Evolutionary conservation across 495 filamentous ascomycete genomes (phyloP), one percentile per base, ranked within the genome.

Genomic region (Trichoderma virens): DNA sequence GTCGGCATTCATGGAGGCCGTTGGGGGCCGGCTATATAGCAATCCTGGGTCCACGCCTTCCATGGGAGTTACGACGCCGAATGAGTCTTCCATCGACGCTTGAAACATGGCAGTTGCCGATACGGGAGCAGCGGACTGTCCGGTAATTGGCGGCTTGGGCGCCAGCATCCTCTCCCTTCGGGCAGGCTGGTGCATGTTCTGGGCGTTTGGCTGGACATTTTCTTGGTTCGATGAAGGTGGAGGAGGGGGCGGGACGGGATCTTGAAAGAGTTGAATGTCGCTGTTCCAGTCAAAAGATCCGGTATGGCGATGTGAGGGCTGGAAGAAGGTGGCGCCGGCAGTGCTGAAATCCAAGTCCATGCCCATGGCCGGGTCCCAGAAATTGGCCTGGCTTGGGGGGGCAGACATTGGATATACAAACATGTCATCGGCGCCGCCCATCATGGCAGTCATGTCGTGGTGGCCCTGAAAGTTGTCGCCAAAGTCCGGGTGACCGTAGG

Each of bases 351-450:
- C 71, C 62, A 84, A 85, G 66, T 86, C 83, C 13, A 88, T 75
- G 62, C 81, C 82, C 81, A 87, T 85, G 13, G 73, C 78, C 16
- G 88, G 78, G 65, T 93, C 91, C 90, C 90, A 94, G 70, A 92
- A 92, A 30, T 87, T 72, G 61, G 82, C 81, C 9, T 88, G 85
- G 25, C 86, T 89, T 6, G 85, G 84, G 0, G 91, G 86, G 34
- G 89, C 88, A 2, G 89, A 83, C 65, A 88, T 82, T 13, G 83
- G 83, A 67, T 91, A 87, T 31, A 85, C 83, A 68, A 92, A 91
- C 70, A 82, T 72, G 60, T 80, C 78, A 43, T 68, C 71, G 38
- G 74, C 73, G 11, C 71, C 67, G 25, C 72, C 70, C 39, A 74
- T 72, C 61, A 73, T 79, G 63, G 59, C 65, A 18, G 70, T 67